A percentile compares a stretch with the other conserved stretches of the same genome.
Evolutionary conservation across 805 yeast species (phyloP).

Genomic region (Blastobotrys terrestris): DNA sequence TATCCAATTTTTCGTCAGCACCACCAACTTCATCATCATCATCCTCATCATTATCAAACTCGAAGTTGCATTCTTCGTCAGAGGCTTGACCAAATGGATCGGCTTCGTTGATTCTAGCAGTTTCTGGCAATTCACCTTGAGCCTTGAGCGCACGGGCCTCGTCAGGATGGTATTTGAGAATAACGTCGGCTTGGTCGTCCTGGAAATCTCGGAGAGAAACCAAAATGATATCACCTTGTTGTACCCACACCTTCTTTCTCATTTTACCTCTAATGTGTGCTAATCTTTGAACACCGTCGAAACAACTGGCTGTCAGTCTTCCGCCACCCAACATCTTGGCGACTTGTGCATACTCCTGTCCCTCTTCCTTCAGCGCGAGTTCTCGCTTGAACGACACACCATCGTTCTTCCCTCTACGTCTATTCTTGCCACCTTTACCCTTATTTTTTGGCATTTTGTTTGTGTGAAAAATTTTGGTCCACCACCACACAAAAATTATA

Average conservation of each 20-base stretch:
- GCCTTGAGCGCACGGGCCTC: slow-evolving; percentile 96
- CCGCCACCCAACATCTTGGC: slow-evolving; percentile 98
- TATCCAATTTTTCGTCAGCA: slow-evolving; percentile 67
- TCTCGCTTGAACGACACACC: slow-evolving; percentile 90
- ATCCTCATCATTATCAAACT: slow-evolving; percentile 89
- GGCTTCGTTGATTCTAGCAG: slow-evolving; percentile 95
- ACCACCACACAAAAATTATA: too few relatives aligned
- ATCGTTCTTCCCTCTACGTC: slow-evolving; percentile 98
- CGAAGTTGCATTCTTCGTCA: slow-evolving; percentile 96
- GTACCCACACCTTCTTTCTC: slow-evolving; percentile 99
- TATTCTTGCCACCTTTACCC: slow-evolving; percentile 66
- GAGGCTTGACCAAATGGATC: slow-evolving; percentile 95
- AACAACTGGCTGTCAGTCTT: slow-evolving; percentile 90
- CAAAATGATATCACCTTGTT: slow-evolving; percentile 94
- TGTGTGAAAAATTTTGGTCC: not conserved
- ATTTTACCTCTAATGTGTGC: slow-evolving; percentile 98
- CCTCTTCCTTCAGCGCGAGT: slow-evolving; percentile 84
- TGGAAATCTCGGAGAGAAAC: slow-evolving; percentile 97
- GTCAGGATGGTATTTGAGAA: slow-evolving; percentile 92
- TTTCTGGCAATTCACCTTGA: slow-evolving; percentile 95
- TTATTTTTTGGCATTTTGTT: slow-evolving; percentile 66
- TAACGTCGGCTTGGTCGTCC: slow-evolving; percentile 96
- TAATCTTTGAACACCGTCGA: slow-evolving; percentile 88
- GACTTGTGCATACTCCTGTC: slow-evolving; percentile 98
- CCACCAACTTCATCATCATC: slow-evolving; percentile 63